Evolutionary conservation across 2,329 filamentous ascomycete genomes (phyloP), one percentile per base, ranked within the genome.

Genomic region (Biscogniauxia sp.): DNA sequence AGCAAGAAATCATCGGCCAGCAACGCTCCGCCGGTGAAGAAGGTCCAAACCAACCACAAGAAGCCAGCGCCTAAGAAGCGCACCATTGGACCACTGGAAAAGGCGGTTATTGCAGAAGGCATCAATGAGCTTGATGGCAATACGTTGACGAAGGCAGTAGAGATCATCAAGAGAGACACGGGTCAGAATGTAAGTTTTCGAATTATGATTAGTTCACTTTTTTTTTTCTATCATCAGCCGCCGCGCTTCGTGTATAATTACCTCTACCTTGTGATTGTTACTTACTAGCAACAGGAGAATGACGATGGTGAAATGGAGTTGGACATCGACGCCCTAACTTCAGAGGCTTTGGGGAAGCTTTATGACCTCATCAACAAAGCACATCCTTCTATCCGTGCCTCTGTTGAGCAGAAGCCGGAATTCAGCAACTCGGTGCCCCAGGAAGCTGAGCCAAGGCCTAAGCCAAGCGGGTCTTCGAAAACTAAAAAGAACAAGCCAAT

Each of bases 141-240:
- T n/a, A 88, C 92, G 66, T 89, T 97, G 71, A 84, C 88, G 55
- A 86, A 87, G 67, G 92, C 94, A 0, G 91, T 97, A 32, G 87
- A 90, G 61, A 93, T 98, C 64, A 98, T 99, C 72, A 92, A 96
- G 74, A 87, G 86, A 66, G 94, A 96, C 67, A 96, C 79, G 76
- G 91, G 80, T 79, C 91, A 78, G 81, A 89, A 81, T 81, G 95
- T 79, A 83, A 85, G 81, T 83, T 37, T 15, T 49, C 54, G 53
- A 23, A 23, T 23, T 23, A 23, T 23, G 2, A 5, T 5, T 32
- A 7, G 28, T 32, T 32, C 28, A 13, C 28, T 32, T 7, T 23
- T 11, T 53, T 57, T 54, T 41, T 53, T n/a, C 49, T 26, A n/a
- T 55, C 19, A 23, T 57, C 19, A 11, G 28, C 23, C 54, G 53